Evolutionary conservation across 2,329 filamentous ascomycete genomes (phyloP).

Genomic region (Myrmaecium sp.): DNA sequence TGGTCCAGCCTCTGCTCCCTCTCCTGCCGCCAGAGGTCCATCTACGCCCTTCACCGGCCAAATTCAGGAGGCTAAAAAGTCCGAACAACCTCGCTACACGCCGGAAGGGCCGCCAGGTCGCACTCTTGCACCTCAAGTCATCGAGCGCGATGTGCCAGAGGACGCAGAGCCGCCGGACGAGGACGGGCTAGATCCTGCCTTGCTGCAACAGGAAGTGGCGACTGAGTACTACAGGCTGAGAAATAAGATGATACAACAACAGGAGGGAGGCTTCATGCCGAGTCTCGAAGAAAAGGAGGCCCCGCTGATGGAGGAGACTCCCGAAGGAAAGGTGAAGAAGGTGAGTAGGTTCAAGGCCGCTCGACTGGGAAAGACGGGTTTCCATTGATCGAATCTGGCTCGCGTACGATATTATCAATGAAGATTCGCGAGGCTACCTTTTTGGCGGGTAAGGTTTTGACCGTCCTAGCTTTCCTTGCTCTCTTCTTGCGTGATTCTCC

Average conservation of each 20-base stretch:
- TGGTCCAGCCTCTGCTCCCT: slow-evolving; percentile 8
- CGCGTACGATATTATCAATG: too few species aligned
- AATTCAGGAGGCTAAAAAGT: slow-evolving; percentile 2
- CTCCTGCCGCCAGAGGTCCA: slow-evolving; percentile 7
- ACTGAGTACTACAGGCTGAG: slow-evolving; percentile 70
- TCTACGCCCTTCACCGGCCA: slow-evolving; percentile 9
- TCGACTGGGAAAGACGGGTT: slow-evolving; percentile 30
- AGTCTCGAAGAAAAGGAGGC: slow-evolving; percentile 51
- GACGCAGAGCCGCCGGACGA: slow-evolving; percentile 21
- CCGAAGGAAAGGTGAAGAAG: slow-evolving; percentile 40
- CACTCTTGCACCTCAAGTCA: slow-evolving; percentile 41
- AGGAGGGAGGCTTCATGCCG: slow-evolving; percentile 65
- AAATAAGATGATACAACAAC: slow-evolving; percentile 64
- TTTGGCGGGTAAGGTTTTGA: too few species aligned
- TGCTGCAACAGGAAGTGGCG: slow-evolving; percentile 62
- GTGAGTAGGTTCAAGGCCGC: slow-evolving; percentile 62
- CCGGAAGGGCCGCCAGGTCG: slow-evolving; percentile 26
- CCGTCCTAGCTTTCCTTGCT: too few species aligned
- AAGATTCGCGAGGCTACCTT: too few species aligned
- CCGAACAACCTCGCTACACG: slow-evolving; percentile 12
- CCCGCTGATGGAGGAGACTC: slow-evolving; percentile 50
- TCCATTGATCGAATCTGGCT: too few species aligned
- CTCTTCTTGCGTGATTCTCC: too few species aligned
- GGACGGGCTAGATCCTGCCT: slow-evolving; percentile 45
- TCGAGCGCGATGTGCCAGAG: slow-evolving; percentile 30